Evolutionary conservation across 2,329 filamentous ascomycete genomes (phyloP).

Genomic region (Colletotrichum trifolii): DNA sequence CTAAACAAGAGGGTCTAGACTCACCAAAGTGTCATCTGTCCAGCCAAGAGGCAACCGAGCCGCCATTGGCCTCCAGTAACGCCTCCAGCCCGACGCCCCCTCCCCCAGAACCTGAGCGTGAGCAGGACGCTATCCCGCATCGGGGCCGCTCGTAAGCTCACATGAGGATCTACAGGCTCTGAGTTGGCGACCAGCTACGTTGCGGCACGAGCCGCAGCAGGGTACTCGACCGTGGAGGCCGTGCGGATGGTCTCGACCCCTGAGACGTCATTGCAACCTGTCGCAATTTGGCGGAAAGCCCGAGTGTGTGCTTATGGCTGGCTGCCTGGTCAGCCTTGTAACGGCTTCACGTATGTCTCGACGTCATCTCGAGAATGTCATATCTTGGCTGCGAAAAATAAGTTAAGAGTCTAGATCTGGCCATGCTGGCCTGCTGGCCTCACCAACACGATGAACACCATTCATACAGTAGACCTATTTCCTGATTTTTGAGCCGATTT

Average conservation of each 20-base stretch:
- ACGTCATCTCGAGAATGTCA: too few species aligned
- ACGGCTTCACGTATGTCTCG: background rate
- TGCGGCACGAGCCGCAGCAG: background rate
- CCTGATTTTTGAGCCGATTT: background rate
- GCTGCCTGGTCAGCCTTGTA: background rate
- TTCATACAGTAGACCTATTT: background rate
- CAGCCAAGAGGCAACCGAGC: background rate
- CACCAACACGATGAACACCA: too few species aligned
- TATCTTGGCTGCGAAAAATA: too few species aligned
- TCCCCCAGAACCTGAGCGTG: background rate
- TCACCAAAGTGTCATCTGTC: background rate
- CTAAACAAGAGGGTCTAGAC: too few species aligned
- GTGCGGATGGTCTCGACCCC: background rate
- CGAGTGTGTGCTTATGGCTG: background rate
- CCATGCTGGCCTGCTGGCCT: too few species aligned
- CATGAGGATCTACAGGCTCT: too few species aligned
- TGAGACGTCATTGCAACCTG: background rate
- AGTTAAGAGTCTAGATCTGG: too few species aligned
- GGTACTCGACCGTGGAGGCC: background rate
- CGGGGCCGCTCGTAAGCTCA: background rate
- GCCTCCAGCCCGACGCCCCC: conserved; percentile 8
- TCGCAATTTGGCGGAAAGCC: background rate
- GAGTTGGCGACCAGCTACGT: too few species aligned
- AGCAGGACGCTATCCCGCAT: background rate
- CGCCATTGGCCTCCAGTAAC: background rate